Base-by-base conservation (phyloP, 1,284 basidiomycete species). In the Rhizoctonia solani region DNA sequence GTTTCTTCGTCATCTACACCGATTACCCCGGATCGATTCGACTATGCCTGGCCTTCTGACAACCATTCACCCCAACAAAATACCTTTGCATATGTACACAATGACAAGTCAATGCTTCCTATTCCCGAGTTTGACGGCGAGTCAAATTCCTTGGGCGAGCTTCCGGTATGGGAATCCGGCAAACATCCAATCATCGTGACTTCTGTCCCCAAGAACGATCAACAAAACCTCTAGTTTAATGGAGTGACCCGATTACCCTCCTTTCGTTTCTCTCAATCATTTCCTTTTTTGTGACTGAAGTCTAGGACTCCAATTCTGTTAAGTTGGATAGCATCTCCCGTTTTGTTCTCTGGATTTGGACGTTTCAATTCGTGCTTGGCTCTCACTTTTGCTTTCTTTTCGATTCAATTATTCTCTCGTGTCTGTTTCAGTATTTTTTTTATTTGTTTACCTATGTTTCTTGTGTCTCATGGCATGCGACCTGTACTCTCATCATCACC, bases 1-100 rank as follows among this genome's bases (percentile, higher is more conserved):
- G 58, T 50, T 32, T 61, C 58, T 21, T 49, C 58, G 5, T 61
- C 58, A 16, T 61, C 58, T 1, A 61, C 58, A 6, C 58, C 58
- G 32, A 61, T 61, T 34, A 61, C 58, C 14, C 58, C 58, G 6
- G 58, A 61, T 9, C 42, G 46, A 32, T 50, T 61, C 32, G 58
- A 61, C 29, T 50, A 61, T 21, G 29, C n/a, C 27, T 61, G 58
- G 58, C 44, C 44, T 5, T 19, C 44, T 21, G 19, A 46, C 44
- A 21, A 9, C 44, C 11, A 46, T 19, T 19, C 29, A 46, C 19
- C 46, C 42, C 58, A 61, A 39, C 58, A 61, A 39, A 44, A 32
- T 23, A 47, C 58, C 42, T 61, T 61, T 50, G 44, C 47, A 25
- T 61, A 42, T 37, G 44, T 19, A 14, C 56, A 59, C 19, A 9